Conservation (phyloP, 2,329 filamentous ascomycete species). For the Rhinocladiella similis region DNA sequence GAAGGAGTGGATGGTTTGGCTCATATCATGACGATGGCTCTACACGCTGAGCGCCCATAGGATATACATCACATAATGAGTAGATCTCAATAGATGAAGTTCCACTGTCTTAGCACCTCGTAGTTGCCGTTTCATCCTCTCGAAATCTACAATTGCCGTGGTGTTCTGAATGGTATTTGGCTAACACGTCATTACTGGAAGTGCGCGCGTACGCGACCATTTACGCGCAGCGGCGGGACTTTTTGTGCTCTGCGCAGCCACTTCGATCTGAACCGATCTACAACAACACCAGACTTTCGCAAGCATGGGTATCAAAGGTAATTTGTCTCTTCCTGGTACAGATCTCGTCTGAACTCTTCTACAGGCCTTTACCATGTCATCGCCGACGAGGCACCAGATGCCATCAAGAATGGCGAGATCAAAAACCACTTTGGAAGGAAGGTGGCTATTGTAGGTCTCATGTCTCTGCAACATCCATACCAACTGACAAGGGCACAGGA, state of each 20-base stretch:
- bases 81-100: background rate
- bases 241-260: background rate
- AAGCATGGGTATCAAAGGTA: constrained; percentile 55
- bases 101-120: background rate
- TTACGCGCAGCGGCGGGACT: background rate
- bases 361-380: constrained; percentile 74
- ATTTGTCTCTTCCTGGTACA: constrained; percentile 27
- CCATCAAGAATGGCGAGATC: constrained; percentile 95
- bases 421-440: constrained; percentile 99
- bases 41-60: too few species aligned
- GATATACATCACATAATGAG: background rate
- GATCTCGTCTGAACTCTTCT: constrained; percentile 13
- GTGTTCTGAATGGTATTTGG: background rate
- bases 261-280: background rate
- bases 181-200: background rate
- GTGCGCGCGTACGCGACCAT: constrained; percentile 11
- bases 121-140: background rate
- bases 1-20: background rate
- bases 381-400: constrained; percentile 90
- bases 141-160: too few species aligned
- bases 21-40: too few species aligned
- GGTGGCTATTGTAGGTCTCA: constrained; percentile 82
- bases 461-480: background rate
- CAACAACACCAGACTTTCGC: background rate
- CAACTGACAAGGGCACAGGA: constrained; percentile 36